Conservation (phyloP, 2,329 filamentous ascomycete genomes). For the Aspergillus pseudotamarii region DNA sequence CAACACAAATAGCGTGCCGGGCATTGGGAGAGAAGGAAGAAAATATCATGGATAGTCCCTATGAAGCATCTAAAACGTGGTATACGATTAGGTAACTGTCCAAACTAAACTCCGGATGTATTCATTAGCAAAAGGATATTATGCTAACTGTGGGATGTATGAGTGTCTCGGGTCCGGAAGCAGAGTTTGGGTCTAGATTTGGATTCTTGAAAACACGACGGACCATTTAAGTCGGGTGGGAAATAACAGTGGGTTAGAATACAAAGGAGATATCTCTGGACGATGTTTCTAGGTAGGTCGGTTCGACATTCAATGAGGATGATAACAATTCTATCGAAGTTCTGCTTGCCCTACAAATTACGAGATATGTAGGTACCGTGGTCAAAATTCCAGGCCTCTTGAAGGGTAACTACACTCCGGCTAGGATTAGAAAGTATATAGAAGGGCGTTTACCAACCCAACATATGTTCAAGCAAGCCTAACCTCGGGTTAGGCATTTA, state of each 20-base stretch:
- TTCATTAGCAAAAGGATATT: neutral
- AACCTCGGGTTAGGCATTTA: too few species aligned
- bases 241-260: neutral
- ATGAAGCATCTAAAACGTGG: neutral
- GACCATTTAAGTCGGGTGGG: neutral
- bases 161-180: neutral
- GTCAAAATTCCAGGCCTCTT: too few species aligned
- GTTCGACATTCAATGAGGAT: too few species aligned
- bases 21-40: neutral
- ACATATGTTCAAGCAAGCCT: too few species aligned
- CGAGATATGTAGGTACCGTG: too few species aligned
- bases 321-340: too few species aligned
- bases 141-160: neutral
- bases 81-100: neutral
- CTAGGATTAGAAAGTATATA: too few species aligned
- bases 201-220: neutral
- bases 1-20: neutral
- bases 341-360: too few species aligned
- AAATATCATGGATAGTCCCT: neutral
- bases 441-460: too few species aligned
- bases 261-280: too few species aligned
- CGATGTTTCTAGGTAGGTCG: too few species aligned
- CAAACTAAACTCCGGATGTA: neutral
- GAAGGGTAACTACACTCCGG: too few species aligned
- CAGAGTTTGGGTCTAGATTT: neutral